Evolutionary conservation across 148 eudicot genomes (phyloP).

Genomic region (Rhododendron williamsianum): DNA sequence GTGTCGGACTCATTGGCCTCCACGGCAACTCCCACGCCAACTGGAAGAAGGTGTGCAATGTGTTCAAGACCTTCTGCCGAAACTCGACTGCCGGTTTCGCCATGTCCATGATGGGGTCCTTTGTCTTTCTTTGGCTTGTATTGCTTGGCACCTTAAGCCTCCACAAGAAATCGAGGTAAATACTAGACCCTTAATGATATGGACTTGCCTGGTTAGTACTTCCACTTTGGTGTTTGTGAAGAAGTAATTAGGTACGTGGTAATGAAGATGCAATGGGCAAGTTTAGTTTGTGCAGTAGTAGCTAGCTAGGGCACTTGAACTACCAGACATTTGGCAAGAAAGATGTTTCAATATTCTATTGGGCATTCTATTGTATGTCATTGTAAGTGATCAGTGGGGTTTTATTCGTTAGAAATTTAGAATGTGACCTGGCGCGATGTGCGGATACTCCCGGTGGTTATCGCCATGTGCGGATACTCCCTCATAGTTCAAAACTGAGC

Average conservation of each 20-base stretch:
- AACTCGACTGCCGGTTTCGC: slow-evolving; percentile 7
- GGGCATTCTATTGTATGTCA: not conserved
- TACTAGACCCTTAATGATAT: not conserved
- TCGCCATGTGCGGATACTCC: no score
- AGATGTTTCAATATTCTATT: not conserved
- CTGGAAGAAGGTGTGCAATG: slow-evolving; percentile 31
- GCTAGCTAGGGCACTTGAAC: not conserved
- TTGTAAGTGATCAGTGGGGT: no score
- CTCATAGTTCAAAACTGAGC: no score
- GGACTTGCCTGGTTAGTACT: not conserved
- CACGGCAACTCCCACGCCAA: slow-evolving; percentile 31
- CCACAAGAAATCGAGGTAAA: slow-evolving; percentile 15
- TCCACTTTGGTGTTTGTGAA: not conserved
- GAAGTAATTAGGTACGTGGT: not conserved
- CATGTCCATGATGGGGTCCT: slow-evolving; percentile 23
- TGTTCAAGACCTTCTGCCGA: slow-evolving; percentile 21
- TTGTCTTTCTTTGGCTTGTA: slow-evolving; percentile 23
- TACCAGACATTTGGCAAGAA: not conserved
- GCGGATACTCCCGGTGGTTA: no score
- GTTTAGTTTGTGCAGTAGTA: not conserved
- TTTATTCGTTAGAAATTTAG: no score
- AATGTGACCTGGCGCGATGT: no score
- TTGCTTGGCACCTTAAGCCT: slow-evolving; percentile 18
- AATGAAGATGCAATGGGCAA: not conserved
- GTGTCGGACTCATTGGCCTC: slow-evolving; percentile 22